Evolutionary conservation across 116 monocot genomes (phyloP).

Genomic region (Trichopus zeylanicus): DNA sequence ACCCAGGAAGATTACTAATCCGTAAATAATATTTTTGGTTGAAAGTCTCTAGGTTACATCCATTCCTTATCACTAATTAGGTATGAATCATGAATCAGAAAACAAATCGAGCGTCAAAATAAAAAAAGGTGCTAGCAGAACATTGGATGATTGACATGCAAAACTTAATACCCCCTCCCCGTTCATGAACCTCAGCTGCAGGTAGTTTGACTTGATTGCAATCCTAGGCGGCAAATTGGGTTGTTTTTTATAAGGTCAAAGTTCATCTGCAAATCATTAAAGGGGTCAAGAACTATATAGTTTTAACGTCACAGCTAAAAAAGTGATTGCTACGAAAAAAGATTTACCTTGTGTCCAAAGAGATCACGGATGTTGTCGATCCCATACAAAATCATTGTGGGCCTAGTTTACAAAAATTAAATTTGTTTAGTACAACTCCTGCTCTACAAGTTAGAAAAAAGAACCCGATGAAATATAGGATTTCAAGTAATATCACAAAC

Average conservation of each 20-base stretch:
- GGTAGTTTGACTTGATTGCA: slow-evolving; percentile 30
- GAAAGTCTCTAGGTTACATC: too few relatives aligned
- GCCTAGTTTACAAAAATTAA: slow-evolving; percentile 39
- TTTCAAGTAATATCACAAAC: neutral
- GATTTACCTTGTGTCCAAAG: slow-evolving; percentile 87
- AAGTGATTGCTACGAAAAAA: neutral
- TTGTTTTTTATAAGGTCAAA: slow-evolving; percentile 73
- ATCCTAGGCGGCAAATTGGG: slow-evolving; percentile 74
- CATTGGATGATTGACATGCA: too few relatives aligned
- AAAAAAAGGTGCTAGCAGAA: too few relatives aligned
- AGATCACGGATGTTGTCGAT: slow-evolving; percentile 95
- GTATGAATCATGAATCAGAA: too few relatives aligned
- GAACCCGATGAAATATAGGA: neutral
- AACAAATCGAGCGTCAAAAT: too few relatives aligned
- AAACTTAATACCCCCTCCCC: too few relatives aligned
- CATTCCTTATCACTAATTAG: too few relatives aligned
- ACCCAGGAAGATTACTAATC: too few relatives aligned
- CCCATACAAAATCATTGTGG: slow-evolving; percentile 94
- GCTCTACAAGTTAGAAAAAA: neutral
- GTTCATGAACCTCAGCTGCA: too few relatives aligned
- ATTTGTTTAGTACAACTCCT: neutral
- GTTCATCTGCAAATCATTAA: slow-evolving; percentile 49
- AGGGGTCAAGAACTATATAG: neutral
- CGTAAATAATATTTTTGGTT: too few relatives aligned
- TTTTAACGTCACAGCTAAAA: neutral